phyloP scores from a whole-genome alignment of 306 rosid genomes.

The Benincasa hispida region DNA sequence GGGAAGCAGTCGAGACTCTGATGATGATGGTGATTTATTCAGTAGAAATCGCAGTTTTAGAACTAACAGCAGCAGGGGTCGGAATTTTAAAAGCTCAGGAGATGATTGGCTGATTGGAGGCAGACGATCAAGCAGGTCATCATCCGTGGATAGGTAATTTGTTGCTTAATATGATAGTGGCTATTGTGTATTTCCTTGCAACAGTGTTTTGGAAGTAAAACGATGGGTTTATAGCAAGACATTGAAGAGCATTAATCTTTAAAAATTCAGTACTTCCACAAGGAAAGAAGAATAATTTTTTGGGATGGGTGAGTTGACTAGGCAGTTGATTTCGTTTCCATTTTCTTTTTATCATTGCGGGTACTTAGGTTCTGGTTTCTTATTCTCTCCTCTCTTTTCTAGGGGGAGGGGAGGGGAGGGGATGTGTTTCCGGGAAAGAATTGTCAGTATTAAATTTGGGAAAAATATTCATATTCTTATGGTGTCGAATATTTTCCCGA shows the following conservation, averaged over 20 bases:
- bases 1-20: slow-evolving; percentile 18
- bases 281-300: neutral
- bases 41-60: slow-evolving; percentile 33
- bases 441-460: neutral
- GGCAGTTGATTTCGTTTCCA: neutral
- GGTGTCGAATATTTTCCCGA: neutral
- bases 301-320: neutral
- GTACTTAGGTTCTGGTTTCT: neutral
- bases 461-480: neutral
- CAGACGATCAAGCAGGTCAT: slow-evolving; percentile 52
- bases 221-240: neutral
- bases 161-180: neutral
- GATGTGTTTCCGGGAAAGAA: neutral
- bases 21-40: slow-evolving; percentile 7
- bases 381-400: neutral
- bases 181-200: neutral
- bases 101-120: slow-evolving; percentile 89
- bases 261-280: neutral
- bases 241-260: neutral
- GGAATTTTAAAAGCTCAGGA: slow-evolving; percentile 33
- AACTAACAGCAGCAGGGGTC: slow-evolving; percentile 44
- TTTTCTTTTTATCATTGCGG: neutral
- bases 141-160: slow-evolving; percentile 59
- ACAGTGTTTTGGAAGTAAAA: neutral
- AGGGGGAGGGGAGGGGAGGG: neutral